Percentiles rank a stretch among this genome's conserved stretches.
These are phyloP conservation scores for Fusarium luffae DNA, from an alignment of 2,329 filamentous ascomycete species.

Conservation along the genomic window DNA sequence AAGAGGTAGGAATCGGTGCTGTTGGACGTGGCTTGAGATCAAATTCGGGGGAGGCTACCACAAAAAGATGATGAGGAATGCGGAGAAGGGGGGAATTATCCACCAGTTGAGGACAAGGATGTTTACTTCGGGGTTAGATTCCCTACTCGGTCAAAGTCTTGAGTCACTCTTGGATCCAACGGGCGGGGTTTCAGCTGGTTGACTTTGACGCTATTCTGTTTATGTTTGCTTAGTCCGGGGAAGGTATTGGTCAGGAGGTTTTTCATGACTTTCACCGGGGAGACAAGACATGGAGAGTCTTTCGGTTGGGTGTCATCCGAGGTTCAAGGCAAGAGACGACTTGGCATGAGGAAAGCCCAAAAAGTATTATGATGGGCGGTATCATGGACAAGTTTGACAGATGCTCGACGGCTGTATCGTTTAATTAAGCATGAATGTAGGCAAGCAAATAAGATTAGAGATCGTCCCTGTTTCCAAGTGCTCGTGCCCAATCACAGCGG, in stretches of 20 bases:
- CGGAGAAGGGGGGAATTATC: slow-evolving; percentile 1
- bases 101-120: slow-evolving; percentile 5
- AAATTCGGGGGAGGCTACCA: neutral
- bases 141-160: neutral
- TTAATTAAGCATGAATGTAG: neutral
- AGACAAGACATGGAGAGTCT: neutral
- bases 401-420: neutral
- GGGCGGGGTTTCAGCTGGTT: slow-evolving; percentile 14
- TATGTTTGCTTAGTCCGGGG: neutral
- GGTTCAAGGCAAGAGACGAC: neutral
- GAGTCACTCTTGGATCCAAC: neutral
- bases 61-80: neutral
- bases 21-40: neutral
- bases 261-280: neutral
- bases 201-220: neutral
- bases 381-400: neutral
- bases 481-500: neutral
- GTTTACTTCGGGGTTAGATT: neutral
- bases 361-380: neutral
- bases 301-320: neutral
- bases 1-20: neutral
- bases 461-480: rapidly evolving
- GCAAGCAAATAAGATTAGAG: neutral
- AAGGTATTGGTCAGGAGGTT: neutral
- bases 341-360: neutral